Evolutionary conservation across 306 rosid genomes (phyloP), one percentile per base, ranked within the genome.

Genomic region (Oxytropis ochrocephala): DNA sequence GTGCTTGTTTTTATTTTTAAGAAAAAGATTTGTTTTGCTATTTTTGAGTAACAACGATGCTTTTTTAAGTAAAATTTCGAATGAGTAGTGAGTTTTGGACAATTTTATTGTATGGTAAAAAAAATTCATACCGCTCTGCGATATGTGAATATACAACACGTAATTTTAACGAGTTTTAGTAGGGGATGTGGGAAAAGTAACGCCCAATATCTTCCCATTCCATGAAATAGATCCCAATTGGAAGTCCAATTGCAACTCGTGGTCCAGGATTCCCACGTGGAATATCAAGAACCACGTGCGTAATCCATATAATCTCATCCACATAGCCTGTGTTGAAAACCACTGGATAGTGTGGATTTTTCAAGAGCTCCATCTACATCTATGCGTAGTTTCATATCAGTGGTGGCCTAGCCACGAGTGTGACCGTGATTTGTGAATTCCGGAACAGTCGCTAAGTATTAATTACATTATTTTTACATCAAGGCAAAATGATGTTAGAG

Each of bases 311-410:
- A 0, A 36, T 78, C 74, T 79, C 76, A 78, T 87, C 97, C 94
- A 85, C 69, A 47, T 36, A 21, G 27, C 68, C 63, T 59, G 54
- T 54, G 41, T 66, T 69, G 12, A 9, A 82, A 79, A 48, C 95
- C 88, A 84, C 83, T 76, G 63, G 80, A 83, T 80, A n/a, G n/a
- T n/a, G n/a, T n/a, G n/a, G n/a, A n/a, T n/a, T 82, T 76, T 52
- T 7, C 63, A 56, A 71, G 35, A 81, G 67, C 67, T 46, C 44
- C 41, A 38, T 44, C 51, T 6, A 8, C 13, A 5, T 27, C 1
- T n/a, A 1, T 4, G 12, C 18, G 19, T 4, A n/a, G n/a, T 48
- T 36, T 56, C 7, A 64, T 38, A 30, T 42, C 7, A 2, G 32
- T 50, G 42, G 54, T 30, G 48, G 36, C n/a, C 14, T 0, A 32